These are phyloP conservation scores for Eucalyptus shirleyi DNA, from an alignment of 345 rosid species.

Conservation along the genomic window DNA sequence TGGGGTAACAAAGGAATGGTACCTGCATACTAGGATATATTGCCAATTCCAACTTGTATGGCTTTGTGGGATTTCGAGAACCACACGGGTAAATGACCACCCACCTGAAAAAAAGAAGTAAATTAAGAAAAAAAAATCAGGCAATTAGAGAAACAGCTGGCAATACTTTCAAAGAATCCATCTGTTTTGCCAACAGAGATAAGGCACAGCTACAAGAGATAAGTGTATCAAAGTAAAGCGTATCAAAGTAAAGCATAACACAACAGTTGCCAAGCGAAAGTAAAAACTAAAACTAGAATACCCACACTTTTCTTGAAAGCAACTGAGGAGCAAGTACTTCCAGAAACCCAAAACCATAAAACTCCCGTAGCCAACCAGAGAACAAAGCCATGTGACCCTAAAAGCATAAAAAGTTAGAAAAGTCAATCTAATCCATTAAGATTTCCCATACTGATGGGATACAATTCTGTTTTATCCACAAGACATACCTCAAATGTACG, in stretches of 20 bases:
- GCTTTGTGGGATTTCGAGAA: slow-evolving; percentile 49
- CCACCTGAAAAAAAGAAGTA: slow-evolving; percentile 49
- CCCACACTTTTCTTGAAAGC: slow-evolving; percentile 85
- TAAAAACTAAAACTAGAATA: not conserved
- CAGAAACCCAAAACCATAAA: slow-evolving; percentile 76
- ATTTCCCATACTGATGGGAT: not conserved
- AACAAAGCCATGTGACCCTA: slow-evolving; percentile 74
- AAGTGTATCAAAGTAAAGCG: not conserved
- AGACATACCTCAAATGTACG: slow-evolving; percentile 74
- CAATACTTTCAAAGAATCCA: not conserved
- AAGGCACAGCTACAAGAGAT: not conserved
- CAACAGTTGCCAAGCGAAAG: not conserved
- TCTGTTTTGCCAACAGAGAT: not conserved
- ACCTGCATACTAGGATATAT: slow-evolving; percentile 73
- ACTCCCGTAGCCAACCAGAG: slow-evolving; percentile 95
- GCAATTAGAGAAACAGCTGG: not conserved
- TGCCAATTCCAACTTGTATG: slow-evolving; percentile 86
- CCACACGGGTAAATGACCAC: slow-evolving; percentile 80
- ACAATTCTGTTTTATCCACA: not conserved
- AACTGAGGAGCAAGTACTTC: slow-evolving; percentile 77
- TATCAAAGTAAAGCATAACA: not conserved
- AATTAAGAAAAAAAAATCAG: not conserved
- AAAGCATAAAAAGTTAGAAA: not conserved
- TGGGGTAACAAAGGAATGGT: not conserved
- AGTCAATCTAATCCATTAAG: not conserved